Evolutionary conservation across 495 filamentous ascomycete genomes (phyloP).

Genomic region (Aspergillus homomorphus): DNA sequence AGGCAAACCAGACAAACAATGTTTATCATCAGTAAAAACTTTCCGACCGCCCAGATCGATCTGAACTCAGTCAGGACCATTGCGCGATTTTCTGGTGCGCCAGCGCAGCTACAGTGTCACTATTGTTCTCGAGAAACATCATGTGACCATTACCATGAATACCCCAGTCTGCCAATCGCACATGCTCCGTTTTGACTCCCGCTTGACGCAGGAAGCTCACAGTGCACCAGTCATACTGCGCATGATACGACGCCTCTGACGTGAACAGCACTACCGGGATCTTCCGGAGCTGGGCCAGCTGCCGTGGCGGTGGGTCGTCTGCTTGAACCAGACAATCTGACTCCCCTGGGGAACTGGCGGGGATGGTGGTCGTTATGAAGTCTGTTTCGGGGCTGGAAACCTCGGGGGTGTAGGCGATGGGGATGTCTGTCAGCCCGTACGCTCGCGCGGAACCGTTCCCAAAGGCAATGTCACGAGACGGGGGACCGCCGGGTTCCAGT

Average conservation of each 20-base stretch:
- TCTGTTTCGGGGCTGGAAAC: constrained; percentile 26
- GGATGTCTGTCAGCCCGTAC: constrained; percentile 49
- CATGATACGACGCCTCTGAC: constrained; percentile 53
- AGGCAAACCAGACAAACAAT: too few relatives aligned
- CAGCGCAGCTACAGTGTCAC: constrained; percentile 41
- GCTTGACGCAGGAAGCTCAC: constrained; percentile 54
- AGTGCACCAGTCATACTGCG: constrained; percentile 55
- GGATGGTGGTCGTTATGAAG: constrained; percentile 26
- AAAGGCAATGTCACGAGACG: constrained; percentile 37
- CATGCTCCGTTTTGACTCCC: constrained; percentile 44
- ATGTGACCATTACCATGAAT: constrained; percentile 59
- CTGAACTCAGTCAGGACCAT: too few relatives aligned
- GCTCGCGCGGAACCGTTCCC: constrained; percentile 23
- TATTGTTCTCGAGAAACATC: constrained; percentile 61
- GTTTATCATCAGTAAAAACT: too few relatives aligned
- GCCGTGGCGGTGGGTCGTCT: constrained; percentile 37
- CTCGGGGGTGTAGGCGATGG: constrained; percentile 49
- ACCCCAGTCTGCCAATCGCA: constrained; percentile 43
- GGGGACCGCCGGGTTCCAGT: constrained; percentile 55
- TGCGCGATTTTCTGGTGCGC: constrained; percentile 46
- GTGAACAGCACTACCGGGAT: constrained; percentile 50
- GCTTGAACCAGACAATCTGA: constrained; percentile 46
- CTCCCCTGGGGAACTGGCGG: constrained; percentile 16
- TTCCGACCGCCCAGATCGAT: too few relatives aligned
- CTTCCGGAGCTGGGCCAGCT: constrained; percentile 47